phyloP scores from a whole-genome alignment of 495 filamentous ascomycete genomes.

The Lindgomyces ingoldianus region DNA sequence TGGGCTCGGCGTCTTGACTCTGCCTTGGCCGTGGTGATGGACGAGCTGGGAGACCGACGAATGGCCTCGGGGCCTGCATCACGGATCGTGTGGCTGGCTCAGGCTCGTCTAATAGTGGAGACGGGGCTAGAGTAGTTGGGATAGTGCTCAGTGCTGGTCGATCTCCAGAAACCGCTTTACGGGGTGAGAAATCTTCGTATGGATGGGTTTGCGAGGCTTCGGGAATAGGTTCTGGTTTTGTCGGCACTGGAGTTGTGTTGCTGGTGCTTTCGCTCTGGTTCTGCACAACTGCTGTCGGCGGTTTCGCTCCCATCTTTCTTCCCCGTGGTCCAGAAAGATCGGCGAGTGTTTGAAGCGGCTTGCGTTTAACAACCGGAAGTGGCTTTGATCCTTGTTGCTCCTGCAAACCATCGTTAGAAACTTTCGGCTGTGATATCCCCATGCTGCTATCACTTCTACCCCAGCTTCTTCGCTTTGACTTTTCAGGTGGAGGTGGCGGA shows the following conservation, averaged over 20 bases:
- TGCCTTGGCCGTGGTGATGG: neutral
- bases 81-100: neutral
- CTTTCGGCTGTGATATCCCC: neutral
- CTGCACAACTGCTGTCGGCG: neutral
- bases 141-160: neutral
- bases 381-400: neutral
- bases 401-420: neutral
- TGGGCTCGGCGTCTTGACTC: neutral
- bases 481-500: constrained; percentile 34
- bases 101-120: neutral
- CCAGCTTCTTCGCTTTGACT: constrained; percentile 21
- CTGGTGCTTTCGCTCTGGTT: neutral
- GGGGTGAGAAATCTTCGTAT: neutral
- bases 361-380: neutral
- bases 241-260: neutral
- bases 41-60: neutral
- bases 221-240: neutral
- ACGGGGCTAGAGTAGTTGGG: neutral
- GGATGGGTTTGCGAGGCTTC: no score
- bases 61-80: neutral
- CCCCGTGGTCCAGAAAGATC: neutral
- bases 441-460: neutral
- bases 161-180: neutral
- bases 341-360: neutral
- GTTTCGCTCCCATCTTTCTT: neutral